Evolutionary conservation across 192 early-diverging fungal genomes (phyloP), one percentile per base, ranked within the genome.

Genomic region (Kickxella alabastrina): DNA sequence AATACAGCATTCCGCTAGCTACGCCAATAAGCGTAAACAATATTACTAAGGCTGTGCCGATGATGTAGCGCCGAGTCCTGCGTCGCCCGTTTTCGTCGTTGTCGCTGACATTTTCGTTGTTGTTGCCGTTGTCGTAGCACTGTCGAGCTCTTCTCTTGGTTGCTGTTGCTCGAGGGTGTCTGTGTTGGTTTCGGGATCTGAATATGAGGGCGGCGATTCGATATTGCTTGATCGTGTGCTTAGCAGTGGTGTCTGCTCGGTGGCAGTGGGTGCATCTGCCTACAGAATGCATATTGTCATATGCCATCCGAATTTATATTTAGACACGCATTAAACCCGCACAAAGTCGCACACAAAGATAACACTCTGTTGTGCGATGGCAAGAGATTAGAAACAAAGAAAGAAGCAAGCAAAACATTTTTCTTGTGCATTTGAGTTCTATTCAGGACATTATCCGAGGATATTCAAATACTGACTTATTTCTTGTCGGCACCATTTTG

Each of bases 201-300:
- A 5, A 25, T 25, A 15, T 17, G 43, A 15, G 8, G 24, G 24
- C 52, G 29, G 8, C 24, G 43, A 44, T 54, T 18, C 13, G 31
- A 14, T 23, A 14, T 27, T 45, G 23, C n/a, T 22, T 26, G 54
- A 21, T 28, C 54, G 25, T 22, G 25, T 46, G 43, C 22, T 44
- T 9, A 57, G 54, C 9, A 57, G 54, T 15, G 43, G 43, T 21
- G 54, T 40, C 40, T 48, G 32, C 36, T 57, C 54, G 12, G 54
- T 47, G 28, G 12, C 31, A 24, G 31, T 37, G 31, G 19, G 31
- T 25, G 26, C 28, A 17, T 43, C 35, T 27, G 13, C 38, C 39
- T 40, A 40, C 10, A 40, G 22, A 10, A 2, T 3, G 4, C 12
- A 43, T 23, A 43, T 3, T 6, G 43, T 13, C 25, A 29, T 27